Evolutionary conservation across 495 filamentous ascomycete species (phyloP), one percentile per base, ranked within the genome.

Genomic region (Penicillium coffeae): DNA sequence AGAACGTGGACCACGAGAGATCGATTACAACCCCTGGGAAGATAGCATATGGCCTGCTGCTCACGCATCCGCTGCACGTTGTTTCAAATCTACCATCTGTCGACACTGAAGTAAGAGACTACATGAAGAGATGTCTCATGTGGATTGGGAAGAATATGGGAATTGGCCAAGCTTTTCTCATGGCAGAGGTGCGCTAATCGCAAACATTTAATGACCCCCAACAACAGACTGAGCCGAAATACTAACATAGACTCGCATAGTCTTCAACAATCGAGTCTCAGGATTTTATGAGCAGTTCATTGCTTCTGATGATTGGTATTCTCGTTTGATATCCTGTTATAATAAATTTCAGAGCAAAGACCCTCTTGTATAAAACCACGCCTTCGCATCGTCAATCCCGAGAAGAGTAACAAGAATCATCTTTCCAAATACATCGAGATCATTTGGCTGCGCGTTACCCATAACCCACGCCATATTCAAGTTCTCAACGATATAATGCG

Each of bases 391-490:
- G 41, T 76, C 70, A 34, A 74, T 62, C 0, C 75, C 75, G 49
- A 74, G 38, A 8, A 63, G 13, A 6, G 67, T 62, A 5, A 69
- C 66, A 48, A 80, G 50, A 1, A 78, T 18, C 53, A 80, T 75
- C 35, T 59, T 65, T 1, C 69, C 73, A 58, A 76, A 73, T 14
- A 50, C 19, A 58, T 77, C 77, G n/a, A 80, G 47, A 54, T 80
- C 77, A 21, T 69, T 65, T 3, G 68, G 59, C 14, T 56, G 47
- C 0, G 72, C 75, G 7, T 51, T 55, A 1, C 45, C 15, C 9
- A 78, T 41, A 1, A 66, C 48, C 6, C 51, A 55, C 0, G 46
- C 49, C 27, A 74, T 71, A 44, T 75, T 62, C n/a, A 64, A 47
- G 47, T 72, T 64, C 14, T 52, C 51, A 1, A 76, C 65, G 13